A percentile compares a stretch with the other conserved stretches of the same genome.
phyloP scores from a whole-genome alignment of 208 protist species.

The Herpetomonas muscarum region DNA sequence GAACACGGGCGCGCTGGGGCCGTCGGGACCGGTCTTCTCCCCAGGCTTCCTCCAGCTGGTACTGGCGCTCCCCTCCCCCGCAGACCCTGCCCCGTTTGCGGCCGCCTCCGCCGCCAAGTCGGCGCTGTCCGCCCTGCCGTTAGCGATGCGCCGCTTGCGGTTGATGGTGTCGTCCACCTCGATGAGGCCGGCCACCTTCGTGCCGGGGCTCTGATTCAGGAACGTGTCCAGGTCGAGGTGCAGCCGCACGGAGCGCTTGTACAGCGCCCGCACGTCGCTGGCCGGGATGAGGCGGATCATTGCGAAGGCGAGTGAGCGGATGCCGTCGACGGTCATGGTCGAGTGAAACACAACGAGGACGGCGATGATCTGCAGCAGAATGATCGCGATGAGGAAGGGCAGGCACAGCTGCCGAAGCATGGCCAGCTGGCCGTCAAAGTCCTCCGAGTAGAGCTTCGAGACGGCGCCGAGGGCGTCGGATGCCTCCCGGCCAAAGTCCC shows the following conservation, averaged over 20 bases:
- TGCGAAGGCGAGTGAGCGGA: slow-evolving; percentile 5
- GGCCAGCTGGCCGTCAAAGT: not conserved
- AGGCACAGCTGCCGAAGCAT: not conserved
- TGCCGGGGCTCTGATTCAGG: not conserved
- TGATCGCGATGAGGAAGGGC: not conserved
- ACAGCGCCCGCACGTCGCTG: slow-evolving; percentile 1
- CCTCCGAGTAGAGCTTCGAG: slow-evolving; percentile 1
- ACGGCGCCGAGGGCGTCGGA: not conserved
- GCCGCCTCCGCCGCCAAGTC: not conserved
- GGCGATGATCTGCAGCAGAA: not conserved
- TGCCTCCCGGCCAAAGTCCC: not conserved
- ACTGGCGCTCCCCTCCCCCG: no score
- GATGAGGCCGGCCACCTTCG: slow-evolving; percentile 7
- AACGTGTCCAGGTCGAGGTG: slow-evolving; percentile 13
- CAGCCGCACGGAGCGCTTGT: slow-evolving; percentile 1
- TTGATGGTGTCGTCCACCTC: not conserved
- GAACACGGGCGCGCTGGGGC: no score
- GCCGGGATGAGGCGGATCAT: slow-evolving; percentile 9
- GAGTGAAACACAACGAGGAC: slow-evolving; percentile 7
- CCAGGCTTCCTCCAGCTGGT: no score
- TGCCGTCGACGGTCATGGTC: not conserved
- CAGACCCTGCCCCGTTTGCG: not conserved
- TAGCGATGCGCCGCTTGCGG: not conserved
- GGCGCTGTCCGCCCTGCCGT: not conserved
- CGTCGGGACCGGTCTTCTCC: no score